Percentiles rank a stretch among this genome's conserved stretches.
Conservation (phyloP, 1,139 yeast species). For the Keqinozyma sinolaborantium region DNA sequence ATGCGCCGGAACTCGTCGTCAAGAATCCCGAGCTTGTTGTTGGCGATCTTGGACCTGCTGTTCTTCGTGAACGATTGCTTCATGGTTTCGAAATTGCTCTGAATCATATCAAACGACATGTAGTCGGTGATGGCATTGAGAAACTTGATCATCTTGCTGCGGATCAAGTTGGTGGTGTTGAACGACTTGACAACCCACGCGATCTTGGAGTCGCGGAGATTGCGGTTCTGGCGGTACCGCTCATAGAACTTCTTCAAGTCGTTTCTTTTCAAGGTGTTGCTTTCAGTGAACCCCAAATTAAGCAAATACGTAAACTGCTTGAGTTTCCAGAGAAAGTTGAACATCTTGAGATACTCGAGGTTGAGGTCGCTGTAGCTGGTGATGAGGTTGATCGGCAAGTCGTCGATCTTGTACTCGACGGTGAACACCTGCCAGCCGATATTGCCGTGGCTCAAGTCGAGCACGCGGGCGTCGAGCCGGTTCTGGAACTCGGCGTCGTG, state of each 20-base stretch:
- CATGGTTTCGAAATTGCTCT: conserved; percentile 32
- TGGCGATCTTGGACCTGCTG: conserved; percentile 19
- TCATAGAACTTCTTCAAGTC: conserved; percentile 23
- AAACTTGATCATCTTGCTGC: conserved; percentile 45
- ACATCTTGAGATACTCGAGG: conserved; percentile 71
- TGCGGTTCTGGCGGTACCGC: conserved; percentile 12
- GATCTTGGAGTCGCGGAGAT: conserved; percentile 19
- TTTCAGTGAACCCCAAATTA: conserved; percentile 34
- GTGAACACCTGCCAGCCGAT: conserved; percentile 93
- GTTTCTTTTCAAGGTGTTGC: conserved; percentile 30
- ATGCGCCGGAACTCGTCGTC: conserved; percentile 10
- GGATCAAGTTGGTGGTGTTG: conserved; percentile 40
- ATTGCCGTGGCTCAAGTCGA: conserved; percentile 61
- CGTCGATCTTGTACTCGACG: conserved; percentile 67
- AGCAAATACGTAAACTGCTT: conserved; percentile 58
- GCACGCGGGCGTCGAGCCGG: conserved; percentile 76
- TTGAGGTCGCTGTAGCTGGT: conserved; percentile 34
- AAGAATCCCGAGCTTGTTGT: conserved; percentile 9
- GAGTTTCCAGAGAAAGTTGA: conserved; percentile 82
- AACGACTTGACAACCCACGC: conserved; percentile 28
- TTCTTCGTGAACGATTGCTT: conserved; percentile 6
- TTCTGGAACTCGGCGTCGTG: conserved; percentile 20
- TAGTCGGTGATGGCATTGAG: conserved; percentile 40
- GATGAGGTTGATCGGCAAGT: conserved; percentile 48
- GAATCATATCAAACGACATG: conserved; percentile 48